Evolutionary conservation across 169 alveolate species (phyloP), one percentile per base, ranked within the genome.

Genomic region (Babesia divergens): DNA sequence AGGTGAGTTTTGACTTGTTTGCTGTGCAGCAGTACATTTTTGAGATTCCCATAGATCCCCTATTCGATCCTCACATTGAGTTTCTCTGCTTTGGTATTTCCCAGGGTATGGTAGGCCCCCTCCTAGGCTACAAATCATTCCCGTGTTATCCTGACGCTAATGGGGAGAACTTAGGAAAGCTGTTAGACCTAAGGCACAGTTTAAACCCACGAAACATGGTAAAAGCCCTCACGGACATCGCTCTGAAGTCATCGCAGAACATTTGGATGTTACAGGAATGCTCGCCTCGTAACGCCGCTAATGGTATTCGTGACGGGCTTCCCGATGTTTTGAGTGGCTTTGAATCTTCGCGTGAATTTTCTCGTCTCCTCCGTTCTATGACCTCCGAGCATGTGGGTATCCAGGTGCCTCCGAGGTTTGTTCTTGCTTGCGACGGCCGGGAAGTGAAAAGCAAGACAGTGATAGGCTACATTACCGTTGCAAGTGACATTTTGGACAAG

Each of bases 51-150:
- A 66, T 87, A 24, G 94, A 91, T 46, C 95, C 94, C 7, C 60
- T 94, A 20, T 92, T 67, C 71, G 95, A 94, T 74, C 96, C 97
- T 8, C 86, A 62, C 44, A 72, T 94, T 35, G 90, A 90, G 52
- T 50, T 77, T 24, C n/a, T 8, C 14, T 62, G 56, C 59, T 47
- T 34, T 35, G 72, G 60, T 18, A 62, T 29, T 22, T 62, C 59
- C 1, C 32, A 29, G 47, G 72, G 72, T 8, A 9, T 6, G 5
- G 3, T 43, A 28, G 72, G 72, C 49, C 59, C 50, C 11, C 43
- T 62, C 18, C 8, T 62, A 9, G 72, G 72, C 24, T 62, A 62
- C 59, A 58, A 47, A 24, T 31, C 60, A 32, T 62, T 62, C 72
- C 8, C 51, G 46, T 62, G 72, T 22, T 18, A 62, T 59, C 32